Percentiles rank a stretch among this genome's conserved stretches.
These are phyloP conservation scores for Nicotiana knightiana DNA, from an alignment of 257 asterid genomes.

Conservation along the genomic window DNA sequence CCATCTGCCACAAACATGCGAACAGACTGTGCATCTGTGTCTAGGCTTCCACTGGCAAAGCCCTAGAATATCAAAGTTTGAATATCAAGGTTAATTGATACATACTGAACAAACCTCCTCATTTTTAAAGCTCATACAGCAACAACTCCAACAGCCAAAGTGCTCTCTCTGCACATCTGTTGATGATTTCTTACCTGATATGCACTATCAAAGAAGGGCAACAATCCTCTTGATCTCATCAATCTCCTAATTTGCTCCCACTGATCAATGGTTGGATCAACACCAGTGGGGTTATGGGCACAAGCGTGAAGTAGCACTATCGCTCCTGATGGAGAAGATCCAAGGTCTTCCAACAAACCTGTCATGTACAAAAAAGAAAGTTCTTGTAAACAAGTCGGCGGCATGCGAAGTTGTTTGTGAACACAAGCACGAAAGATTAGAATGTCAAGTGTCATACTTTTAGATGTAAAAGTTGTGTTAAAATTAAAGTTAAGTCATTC, in stretches of 20 bases:
- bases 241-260: constrained; percentile 90
- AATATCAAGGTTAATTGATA: background rate
- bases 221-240: constrained; percentile 71
- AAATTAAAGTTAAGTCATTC: background rate
- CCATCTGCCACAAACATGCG: constrained; percentile 88
- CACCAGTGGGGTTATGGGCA: constrained; percentile 99
- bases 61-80: constrained; percentile 41
- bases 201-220: constrained; percentile 98
- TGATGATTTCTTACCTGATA: constrained; percentile 59
- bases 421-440: background rate
- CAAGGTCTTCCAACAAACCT: constrained; percentile 97
- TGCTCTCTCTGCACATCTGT: background rate
- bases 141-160: background rate
- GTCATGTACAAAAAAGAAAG: constrained; percentile 18
- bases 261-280: constrained; percentile 88
- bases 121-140: background rate
- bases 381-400: background rate
- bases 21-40: constrained; percentile 80
- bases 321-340: constrained; percentile 91
- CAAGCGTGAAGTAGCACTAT: constrained; percentile 96
- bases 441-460: too few relatives aligned
- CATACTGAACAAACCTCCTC: background rate
- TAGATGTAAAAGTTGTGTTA: too few relatives aligned
- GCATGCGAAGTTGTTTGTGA: background rate
- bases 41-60: constrained; percentile 95